A percentile compares a stretch with the other conserved stretches of the same genome.
Evolutionary conservation across 306 rosid genomes (phyloP).

Genomic region (Parietaria judaica): DNA sequence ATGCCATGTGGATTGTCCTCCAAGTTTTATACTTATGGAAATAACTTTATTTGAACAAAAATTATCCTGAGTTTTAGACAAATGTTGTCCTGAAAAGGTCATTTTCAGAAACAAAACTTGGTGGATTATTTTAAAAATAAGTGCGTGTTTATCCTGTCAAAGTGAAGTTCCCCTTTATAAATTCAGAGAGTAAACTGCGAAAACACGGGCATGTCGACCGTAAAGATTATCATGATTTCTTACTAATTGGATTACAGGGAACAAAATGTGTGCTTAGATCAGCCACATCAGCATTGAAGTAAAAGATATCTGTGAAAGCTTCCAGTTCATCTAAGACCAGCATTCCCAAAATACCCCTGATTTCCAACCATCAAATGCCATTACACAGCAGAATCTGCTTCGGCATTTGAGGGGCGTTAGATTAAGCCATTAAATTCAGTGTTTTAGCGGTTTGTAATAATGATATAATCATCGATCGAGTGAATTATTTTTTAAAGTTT

Average conservation of each 20-base stretch:
- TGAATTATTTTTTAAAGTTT: neutral
- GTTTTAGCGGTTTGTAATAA: neutral
- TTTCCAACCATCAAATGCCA: constrained; percentile 27
- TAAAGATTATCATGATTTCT: constrained; percentile 45
- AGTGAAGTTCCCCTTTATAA: too few relatives aligned
- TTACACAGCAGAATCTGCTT: constrained; percentile 41
- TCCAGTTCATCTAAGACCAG: constrained; percentile 47
- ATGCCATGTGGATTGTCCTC: too few relatives aligned
- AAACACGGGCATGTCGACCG: constrained; percentile 17
- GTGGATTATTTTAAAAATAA: too few relatives aligned
- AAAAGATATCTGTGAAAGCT: constrained; percentile 42
- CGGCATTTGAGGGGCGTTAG: constrained; percentile 32
- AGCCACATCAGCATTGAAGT: constrained; percentile 54
- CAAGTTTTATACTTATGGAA: too few relatives aligned
- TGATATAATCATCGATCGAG: neutral
- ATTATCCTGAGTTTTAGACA: too few relatives aligned
- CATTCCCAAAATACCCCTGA: constrained; percentile 34
- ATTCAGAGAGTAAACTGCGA: neutral
- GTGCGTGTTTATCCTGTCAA: too few relatives aligned
- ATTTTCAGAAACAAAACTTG: too few relatives aligned
- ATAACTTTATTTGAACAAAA: too few relatives aligned
- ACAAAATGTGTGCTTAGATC: constrained; percentile 66
- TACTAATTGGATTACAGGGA: constrained; percentile 63
- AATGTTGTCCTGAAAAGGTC: too few relatives aligned
- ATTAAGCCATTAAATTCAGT: neutral